These are phyloP conservation scores for Penicillium antarcticum DNA, from an alignment of 495 filamentous ascomycete genomes.

Conservation along the genomic window DNA sequence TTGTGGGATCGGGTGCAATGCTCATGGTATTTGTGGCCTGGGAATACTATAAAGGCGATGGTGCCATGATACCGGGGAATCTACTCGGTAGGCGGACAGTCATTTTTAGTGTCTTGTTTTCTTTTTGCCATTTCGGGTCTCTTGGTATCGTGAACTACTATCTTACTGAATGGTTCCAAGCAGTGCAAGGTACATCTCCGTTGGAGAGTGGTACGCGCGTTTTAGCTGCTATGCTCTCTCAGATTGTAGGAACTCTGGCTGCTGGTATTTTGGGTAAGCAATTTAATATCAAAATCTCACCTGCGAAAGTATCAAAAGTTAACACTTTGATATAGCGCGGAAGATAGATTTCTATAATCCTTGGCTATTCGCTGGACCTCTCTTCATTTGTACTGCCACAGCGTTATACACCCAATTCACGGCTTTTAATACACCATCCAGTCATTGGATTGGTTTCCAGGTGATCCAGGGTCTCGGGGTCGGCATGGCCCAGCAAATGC, in stretches of 20 bases:
- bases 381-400: constrained; percentile 24
- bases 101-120: not conserved
- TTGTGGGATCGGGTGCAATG: not conserved
- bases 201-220: not conserved
- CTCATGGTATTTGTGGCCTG: not conserved
- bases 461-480: constrained; percentile 30
- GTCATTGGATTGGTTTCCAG: constrained; percentile 26
- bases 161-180: not conserved
- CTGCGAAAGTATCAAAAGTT: not conserved
- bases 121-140: not conserved
- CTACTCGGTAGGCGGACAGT: not conserved
- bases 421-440: constrained; percentile 34
- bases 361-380: constrained; percentile 23
- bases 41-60: not conserved
- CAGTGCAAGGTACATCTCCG: not conserved
- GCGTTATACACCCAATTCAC: constrained; percentile 27
- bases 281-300: not conserved
- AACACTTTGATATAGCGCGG: not conserved
- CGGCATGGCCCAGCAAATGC: constrained; percentile 57
- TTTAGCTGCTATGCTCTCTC: not conserved
- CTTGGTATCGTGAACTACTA: not conserved
- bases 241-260: not conserved
- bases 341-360: constrained; percentile 21
- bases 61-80: not conserved
- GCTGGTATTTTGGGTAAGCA: not conserved